phyloP scores from a whole-genome alignment of 2,329 filamentous ascomycete species.

The Pyrenophora graminea region DNA sequence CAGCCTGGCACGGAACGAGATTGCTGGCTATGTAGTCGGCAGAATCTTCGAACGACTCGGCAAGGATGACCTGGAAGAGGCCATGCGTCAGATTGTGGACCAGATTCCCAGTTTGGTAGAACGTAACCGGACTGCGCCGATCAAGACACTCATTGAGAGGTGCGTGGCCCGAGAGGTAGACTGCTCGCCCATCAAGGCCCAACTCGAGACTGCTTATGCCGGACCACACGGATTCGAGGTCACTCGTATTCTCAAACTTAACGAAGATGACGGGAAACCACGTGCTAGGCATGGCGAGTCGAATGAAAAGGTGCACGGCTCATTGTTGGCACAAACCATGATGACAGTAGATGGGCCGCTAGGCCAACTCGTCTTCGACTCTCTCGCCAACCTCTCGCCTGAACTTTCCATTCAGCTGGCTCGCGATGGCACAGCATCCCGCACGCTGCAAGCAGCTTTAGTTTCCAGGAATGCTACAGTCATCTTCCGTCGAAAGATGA shows the following conservation, averaged over 20 bases:
- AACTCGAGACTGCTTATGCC: slow-evolving; percentile 63
- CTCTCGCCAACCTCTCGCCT: slow-evolving; percentile 57
- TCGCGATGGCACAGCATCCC: slow-evolving; percentile 61
- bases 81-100: slow-evolving; percentile 71
- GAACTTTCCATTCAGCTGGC: slow-evolving; percentile 63
- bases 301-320: slow-evolving; percentile 73
- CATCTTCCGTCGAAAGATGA: slow-evolving; percentile 66
- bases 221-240: slow-evolving; percentile 57
- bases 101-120: slow-evolving; percentile 74
- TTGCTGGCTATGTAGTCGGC: slow-evolving; percentile 85
- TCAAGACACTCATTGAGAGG: slow-evolving; percentile 81
- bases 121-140: slow-evolving; percentile 75
- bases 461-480: slow-evolving; percentile 58
- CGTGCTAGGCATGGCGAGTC: slow-evolving; percentile 37
- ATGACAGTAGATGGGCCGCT: slow-evolving; percentile 72
- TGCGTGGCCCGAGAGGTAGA: slow-evolving; percentile 70
- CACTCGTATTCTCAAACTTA: slow-evolving; percentile 63
- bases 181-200: slow-evolving; percentile 58
- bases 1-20: slow-evolving; percentile 83
- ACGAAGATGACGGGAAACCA: slow-evolving; percentile 49
- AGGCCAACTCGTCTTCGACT: slow-evolving; percentile 70
- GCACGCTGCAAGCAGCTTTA: slow-evolving; percentile 67
- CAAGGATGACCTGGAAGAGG: slow-evolving; percentile 80
- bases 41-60: slow-evolving; percentile 80
- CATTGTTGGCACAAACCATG: slow-evolving; percentile 79